Conservation (phyloP, 257 asterid species). For the Solanum tarijense region DNA sequence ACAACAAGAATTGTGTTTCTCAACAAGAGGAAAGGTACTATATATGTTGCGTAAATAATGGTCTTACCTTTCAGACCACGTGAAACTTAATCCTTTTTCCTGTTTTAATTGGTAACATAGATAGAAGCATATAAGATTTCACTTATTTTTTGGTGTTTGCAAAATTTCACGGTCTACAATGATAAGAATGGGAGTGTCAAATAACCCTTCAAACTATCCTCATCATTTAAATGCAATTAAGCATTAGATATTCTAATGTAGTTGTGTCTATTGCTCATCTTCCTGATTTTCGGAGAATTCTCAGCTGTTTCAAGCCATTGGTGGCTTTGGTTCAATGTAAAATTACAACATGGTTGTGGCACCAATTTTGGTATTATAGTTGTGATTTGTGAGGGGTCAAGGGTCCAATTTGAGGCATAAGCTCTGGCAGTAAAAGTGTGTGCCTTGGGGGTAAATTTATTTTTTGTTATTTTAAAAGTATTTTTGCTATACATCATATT, state of each 20-base stretch:
- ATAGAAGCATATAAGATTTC: not conserved
- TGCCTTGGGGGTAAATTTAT: not conserved
- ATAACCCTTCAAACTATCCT: not conserved
- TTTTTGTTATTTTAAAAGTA: not conserved
- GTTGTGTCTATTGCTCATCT: not conserved
- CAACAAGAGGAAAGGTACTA: constrained; percentile 51
- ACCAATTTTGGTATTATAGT: not conserved
- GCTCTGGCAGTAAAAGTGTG: not conserved
- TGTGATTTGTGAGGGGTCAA: not conserved
- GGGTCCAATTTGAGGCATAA: not conserved
- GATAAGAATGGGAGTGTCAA: not conserved
- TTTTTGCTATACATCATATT: not conserved
- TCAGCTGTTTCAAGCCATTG: not conserved
- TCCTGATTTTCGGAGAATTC: not conserved
- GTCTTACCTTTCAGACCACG: not conserved
- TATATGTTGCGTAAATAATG: not conserved
- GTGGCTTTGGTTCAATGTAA: not conserved
- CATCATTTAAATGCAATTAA: not conserved
- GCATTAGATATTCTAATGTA: not conserved
- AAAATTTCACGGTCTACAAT: not conserved
- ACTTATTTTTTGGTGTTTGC: not conserved
- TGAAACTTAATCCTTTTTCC: not conserved
- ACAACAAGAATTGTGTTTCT: constrained; percentile 23
- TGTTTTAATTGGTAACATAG: not conserved
- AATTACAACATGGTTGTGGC: not conserved